A percentile compares a stretch with the other conserved stretches of the same genome.
Conservation (phyloP, 2,329 filamentous ascomycete species). For the Botrytis galanthina region DNA sequence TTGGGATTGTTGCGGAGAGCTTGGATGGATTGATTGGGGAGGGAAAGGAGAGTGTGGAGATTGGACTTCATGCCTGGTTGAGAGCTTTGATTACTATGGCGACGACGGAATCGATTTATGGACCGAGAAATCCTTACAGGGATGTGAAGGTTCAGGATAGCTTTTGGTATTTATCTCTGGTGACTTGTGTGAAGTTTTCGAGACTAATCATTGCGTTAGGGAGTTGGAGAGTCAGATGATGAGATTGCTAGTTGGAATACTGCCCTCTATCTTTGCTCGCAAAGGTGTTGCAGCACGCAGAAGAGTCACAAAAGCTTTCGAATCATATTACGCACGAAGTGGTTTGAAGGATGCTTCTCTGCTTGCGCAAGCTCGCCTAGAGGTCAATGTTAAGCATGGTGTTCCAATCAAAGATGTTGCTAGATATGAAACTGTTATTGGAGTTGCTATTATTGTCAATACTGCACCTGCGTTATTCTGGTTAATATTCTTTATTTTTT, state of each 20-base stretch:
- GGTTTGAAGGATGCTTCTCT: conserved; percentile 43
- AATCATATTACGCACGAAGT: conserved; percentile 42
- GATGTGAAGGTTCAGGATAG: not conserved
- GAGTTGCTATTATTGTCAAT: conserved; percentile 44
- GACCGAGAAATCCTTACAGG: conserved; percentile 18
- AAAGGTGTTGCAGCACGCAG: not conserved
- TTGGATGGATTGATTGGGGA: conserved; percentile 3
- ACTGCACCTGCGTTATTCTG: conserved; percentile 38
- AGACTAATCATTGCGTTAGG: conserved; percentile 25
- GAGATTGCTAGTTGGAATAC: not conserved
- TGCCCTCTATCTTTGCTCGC: conserved; percentile 22
- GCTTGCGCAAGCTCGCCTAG: conserved; percentile 40
- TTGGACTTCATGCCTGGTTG: conserved; percentile 4
- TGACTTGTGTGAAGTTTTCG: conserved; percentile 27
- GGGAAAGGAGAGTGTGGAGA: not conserved
- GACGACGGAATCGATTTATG: conserved; percentile 18
- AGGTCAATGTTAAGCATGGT: conserved; percentile 37
- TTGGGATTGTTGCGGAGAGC: not conserved
- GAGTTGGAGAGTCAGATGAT: conserved; percentile 39
- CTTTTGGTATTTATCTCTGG: conserved; percentile 17
- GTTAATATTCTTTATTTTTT: conserved; percentile 42
- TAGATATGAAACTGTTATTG: conserved; percentile 43
- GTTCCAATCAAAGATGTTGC: conserved; percentile 31
- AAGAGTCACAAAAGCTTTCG: conserved; percentile 34
- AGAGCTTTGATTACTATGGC: not conserved